Conservation (phyloP, 78 protist genomes). For the Dictyostelium capitatum region DNA sequence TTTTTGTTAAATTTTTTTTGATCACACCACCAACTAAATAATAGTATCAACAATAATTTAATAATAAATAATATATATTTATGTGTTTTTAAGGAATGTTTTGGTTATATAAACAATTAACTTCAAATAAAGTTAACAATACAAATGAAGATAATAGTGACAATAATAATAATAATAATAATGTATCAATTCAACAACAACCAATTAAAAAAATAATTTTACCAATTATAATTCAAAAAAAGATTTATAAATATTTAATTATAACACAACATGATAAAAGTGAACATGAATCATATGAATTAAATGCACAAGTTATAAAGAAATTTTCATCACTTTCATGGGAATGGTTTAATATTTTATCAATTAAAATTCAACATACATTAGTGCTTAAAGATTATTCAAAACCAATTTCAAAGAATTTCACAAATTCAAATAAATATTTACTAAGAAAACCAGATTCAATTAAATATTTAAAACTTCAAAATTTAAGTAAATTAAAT, state of each 20-base stretch:
- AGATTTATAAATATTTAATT: conserved; percentile 9
- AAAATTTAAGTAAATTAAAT: neutral
- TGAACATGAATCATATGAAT: conserved; percentile 7
- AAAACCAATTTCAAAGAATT: neutral
- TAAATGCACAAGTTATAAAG: neutral
- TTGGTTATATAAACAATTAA: too few relatives aligned
- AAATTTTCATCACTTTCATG: neutral
- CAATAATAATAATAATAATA: too few relatives aligned
- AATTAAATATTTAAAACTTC: neutral
- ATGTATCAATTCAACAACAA: neutral
- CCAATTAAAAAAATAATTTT: too few relatives aligned
- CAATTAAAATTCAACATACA: neutral
- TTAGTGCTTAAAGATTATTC: neutral
- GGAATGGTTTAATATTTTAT: conserved; percentile 1
- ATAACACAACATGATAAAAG: neutral
- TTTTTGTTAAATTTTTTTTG: too few relatives aligned
- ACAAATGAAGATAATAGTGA: too few relatives aligned
- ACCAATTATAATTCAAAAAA: conserved; percentile 6
- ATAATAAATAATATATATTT: too few relatives aligned
- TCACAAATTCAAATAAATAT: neutral
- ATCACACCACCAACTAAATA: too few relatives aligned
- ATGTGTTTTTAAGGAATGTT: too few relatives aligned
- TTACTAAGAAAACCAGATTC: conserved; percentile 10
- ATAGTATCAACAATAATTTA: too few relatives aligned
- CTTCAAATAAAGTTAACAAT: too few relatives aligned